Evolutionary conservation across 2,329 filamentous ascomycete genomes (phyloP).

Genomic region (Botrytis deweyae): DNA sequence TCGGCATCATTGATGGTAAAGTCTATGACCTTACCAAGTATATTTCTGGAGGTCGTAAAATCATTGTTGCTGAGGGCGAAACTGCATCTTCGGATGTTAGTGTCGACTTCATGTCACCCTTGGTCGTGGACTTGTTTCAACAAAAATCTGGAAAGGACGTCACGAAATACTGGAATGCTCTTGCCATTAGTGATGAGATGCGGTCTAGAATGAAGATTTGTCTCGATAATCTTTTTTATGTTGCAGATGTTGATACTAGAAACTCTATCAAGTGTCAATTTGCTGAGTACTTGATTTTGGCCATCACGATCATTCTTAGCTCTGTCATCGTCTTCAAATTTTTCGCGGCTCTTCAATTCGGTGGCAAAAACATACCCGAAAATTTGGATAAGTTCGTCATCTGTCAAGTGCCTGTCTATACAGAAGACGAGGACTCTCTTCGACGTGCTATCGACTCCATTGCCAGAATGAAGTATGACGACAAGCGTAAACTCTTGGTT

Average conservation of each 20-base stretch:
- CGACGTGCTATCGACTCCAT: slow-evolving; percentile 96
- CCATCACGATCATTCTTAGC: slow-evolving; percentile 77
- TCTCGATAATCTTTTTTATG: slow-evolving; percentile 91
- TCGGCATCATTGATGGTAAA: slow-evolving; percentile 74
- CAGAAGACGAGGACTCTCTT: slow-evolving; percentile 95
- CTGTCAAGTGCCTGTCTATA: slow-evolving; percentile 96
- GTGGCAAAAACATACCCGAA: slow-evolving; percentile 85
- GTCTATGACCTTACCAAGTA: slow-evolving; percentile 93
- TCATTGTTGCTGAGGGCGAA: slow-evolving; percentile 57
- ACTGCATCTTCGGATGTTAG: slow-evolving; percentile 50
- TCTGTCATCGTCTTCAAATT: slow-evolving; percentile 93
- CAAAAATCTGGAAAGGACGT: slow-evolving; percentile 75
- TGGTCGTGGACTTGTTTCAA: slow-evolving; percentile 75
- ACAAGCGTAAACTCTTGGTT: slow-evolving; percentile 93
- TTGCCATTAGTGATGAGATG: slow-evolving; percentile 56
- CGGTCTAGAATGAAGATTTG: slow-evolving; percentile 75
- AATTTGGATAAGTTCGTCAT: slow-evolving; percentile 98
- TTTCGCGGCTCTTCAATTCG: slow-evolving; percentile 91
- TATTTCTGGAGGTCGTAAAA: slow-evolving; percentile 67
- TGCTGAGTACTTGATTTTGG: slow-evolving; percentile 83
- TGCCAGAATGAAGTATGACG: slow-evolving; percentile 93
- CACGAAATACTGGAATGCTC: slow-evolving; percentile 75
- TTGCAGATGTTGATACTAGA: slow-evolving; percentile 88
- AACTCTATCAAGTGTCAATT: slow-evolving; percentile 84
- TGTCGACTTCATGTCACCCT: slow-evolving; percentile 76